Evolutionary conservation across 2,329 filamentous ascomycete species (phyloP), one percentile per base, ranked within the genome.

Genomic region (Corynespora cassiicola): DNA sequence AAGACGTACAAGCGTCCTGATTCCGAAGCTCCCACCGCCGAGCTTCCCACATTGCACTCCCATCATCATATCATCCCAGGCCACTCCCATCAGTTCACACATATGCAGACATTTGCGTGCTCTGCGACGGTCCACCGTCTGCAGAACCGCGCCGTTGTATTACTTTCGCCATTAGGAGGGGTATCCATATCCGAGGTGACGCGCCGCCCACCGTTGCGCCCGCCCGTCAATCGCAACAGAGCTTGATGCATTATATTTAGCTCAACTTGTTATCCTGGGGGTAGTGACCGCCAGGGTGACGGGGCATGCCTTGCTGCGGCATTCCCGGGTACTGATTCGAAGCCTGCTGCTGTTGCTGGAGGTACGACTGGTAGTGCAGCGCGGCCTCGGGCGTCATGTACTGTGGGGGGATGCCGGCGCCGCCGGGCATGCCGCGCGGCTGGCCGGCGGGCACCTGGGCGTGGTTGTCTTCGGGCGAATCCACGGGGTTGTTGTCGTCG

Each of bases 381-480:
- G 89, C 81, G 52, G 84, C 80, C 56, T 81, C 78, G 42, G 76
- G 77, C 40, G 78, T 80, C 77, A 81, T 85, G 58, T 88, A 88
- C 66, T 79, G 76, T 35, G 75, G 76, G 38, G 77, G 78, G 73
- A 81, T 85, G 56, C 87, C 83, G 51, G 86, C 85, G 71, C 73
- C 75, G 42, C 76, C 77, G 26, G 82, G 81, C 81, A 88, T 85
- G 47, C 61, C 63, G 47, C 75, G 75, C 32, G 86, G 82, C 71
- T 90, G 87, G 54, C 83, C 84, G 25, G 86, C 82, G 31, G 87
- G 87, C 42, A 95, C 79, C 58, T 90, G 87, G 60, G 81, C 82
- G 61, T 87, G 85, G 45, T 90, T 85, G 69, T 97, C 94, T 71
- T 97, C 94, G 36, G 92, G 91, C 2, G 92, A 95, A 54, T 96